Evolutionary conservation across 805 yeast species (phyloP), one percentile per base, ranked within the genome.

Genomic region (Cyberlindnera galapagoensis): DNA sequence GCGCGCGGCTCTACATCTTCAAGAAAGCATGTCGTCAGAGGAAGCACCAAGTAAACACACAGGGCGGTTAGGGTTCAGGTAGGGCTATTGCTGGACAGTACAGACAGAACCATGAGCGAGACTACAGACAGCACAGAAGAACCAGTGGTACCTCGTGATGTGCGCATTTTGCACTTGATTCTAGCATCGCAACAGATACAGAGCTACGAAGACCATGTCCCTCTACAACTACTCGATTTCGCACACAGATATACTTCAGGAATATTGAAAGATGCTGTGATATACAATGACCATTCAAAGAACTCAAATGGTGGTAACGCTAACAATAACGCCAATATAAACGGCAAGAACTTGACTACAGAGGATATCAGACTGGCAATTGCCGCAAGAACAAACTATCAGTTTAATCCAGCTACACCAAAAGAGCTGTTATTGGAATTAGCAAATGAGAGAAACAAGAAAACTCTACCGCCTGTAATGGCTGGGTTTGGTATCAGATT

Each of bases 351-450:
- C 18, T 67, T 92, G 10, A 75, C 86, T 10, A 82, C 90, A 5
- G 98, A 92, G 40, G 98, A 94, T 51, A 69, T 92, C 31, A 71
- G 97, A 43, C 67, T 92, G 43, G 96, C 97, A 1, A 87, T 92
- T 19, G 90, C 92, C 0, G 92, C 97, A 0, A 67, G 95, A 38
- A 85, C 95, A n/a, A 87, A 84, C 52, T 86, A 86, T 54, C 97
- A 94, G 56, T 92, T 92, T 68, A 87, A 87, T 56, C 96, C 97
- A 3, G 82, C 83, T 3, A 92, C 94, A 6, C 97, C 97, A 4
- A 92, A 90, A 56, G 97, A 92, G 55, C 63, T 90, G 44, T 59
- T 92, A 42, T 62, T 92, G 57, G 95, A 90, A 58, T 64, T 92
- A 47, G 98, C 98, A 0, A 80, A 79, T 13, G 98, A 94, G 52